Evolutionary conservation across 2,329 filamentous ascomycete genomes (phyloP), one percentile per base, ranked within the genome.

Genomic region (Clonostachys rosea): DNA sequence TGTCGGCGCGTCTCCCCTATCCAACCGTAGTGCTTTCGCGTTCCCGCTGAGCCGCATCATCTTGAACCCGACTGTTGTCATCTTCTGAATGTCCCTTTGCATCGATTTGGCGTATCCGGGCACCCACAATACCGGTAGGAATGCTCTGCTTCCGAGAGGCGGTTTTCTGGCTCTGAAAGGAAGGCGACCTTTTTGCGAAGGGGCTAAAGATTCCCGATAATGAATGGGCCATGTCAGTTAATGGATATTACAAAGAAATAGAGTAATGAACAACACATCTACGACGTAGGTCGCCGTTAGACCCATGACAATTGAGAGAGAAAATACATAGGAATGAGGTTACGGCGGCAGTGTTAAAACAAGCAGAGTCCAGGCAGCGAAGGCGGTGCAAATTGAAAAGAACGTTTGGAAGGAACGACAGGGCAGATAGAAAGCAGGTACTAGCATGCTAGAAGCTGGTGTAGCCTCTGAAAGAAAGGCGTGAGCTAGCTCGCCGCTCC

Each of bases 91-190:
- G 50, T 5, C 50, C 53, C 4, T 60, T 52, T 5, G 50, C 57
- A 18, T 54, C 54, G 34, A 65, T 53, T 34, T 58, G 56, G 37
- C 56, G 58, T 44, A 63, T 59, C 35, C 61, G 62, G 30, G 58
- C 50, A 20, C 54, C 46, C 18, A 64, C 60, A 35, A 62, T 57
- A 17, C 60, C 61, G 3, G 52, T 47, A 6, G 57, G 59, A 42
- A 60, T 49, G 36, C 49, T 37, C 44, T 51, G 50, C 11, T 54
- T 44, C 3, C 49, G 39, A 42, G 11, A 18, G 35, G 45, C 30
- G 43, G 24, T 10, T 30, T 50, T 40, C 41, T 53, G 35, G 34
- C 39, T 49, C 18, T 45, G 52, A 30, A 49, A 44, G 8, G 40
- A 47, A 47, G 40, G 35, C 17, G 39, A 14, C 42, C 36, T 42